Base-by-base conservation (phyloP, 176 grass and related monocot genomes). In the Eremochloa ophiuroides region DNA sequence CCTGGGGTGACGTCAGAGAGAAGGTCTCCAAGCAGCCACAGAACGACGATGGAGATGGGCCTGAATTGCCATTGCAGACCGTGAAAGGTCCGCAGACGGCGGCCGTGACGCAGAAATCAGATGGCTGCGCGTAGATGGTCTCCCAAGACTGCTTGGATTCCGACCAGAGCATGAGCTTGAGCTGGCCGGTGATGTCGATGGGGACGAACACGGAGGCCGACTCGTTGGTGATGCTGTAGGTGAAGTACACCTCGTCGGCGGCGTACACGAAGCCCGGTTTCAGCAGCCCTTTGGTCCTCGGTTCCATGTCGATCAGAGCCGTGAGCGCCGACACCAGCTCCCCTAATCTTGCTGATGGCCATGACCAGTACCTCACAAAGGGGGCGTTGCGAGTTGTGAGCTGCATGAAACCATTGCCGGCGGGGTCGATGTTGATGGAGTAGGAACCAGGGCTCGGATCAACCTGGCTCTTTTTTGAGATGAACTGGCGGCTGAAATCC, bases 21-120 rank as follows among this genome's bases (percentile, higher is more conserved):
- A 87, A 91, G 7, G 85, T 77, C 29, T 87, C 71, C 40, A 85
- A 33, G 22, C 89, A 91, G 6, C 62, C n/a, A 66, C 89, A 91
- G 16, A n/a, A 55, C 4, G 58, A 28, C 8, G 47, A 20, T 10
- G 39, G 39, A 9, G 9, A 41, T 12, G 62, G 16, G 41, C 34
- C 15, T 30, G 33, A 58, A 44, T 29, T 79, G 6, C 62, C 71
- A 11, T 61, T 82, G 71, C 89, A 88, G 34, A 41, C 77, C 13
- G 77, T 74, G 23, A 58, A 75, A 25, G 73, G 73, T 16, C 73
- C 73, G 4, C 73, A 75, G 6, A 22, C 13, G 5, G 31, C 73
- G 6, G 4, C 4, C 0, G 31, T 3, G 3, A 34, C 4, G 73
- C 73, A 75, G 20, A 50, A 20, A 75, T 22, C 22, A 39, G 14